These are phyloP conservation scores for Triticum dicoccoides DNA, from an alignment of 176 grass and related monocot species.

Conservation along the genomic window DNA sequence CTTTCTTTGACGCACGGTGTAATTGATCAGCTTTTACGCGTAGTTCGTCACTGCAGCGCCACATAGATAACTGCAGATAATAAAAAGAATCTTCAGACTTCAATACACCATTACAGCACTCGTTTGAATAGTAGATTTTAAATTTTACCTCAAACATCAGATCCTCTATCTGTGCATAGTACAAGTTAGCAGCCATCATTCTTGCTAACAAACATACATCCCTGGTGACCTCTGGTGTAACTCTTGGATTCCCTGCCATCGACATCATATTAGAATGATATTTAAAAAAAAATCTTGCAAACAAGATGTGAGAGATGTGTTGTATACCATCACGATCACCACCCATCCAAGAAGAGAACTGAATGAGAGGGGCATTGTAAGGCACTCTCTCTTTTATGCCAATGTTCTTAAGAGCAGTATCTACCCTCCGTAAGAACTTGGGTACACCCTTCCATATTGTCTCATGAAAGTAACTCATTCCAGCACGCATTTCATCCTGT, in stretches of 20 bases:
- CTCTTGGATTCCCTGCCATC: slow-evolving; percentile 88
- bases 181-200: slow-evolving; percentile 96
- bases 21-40: slow-evolving; percentile 57
- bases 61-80: slow-evolving; percentile 82
- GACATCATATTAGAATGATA: slow-evolving; percentile 27
- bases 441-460: slow-evolving; percentile 99
- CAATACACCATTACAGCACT: slow-evolving; percentile 9
- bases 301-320: background rate
- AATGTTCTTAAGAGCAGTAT: slow-evolving; percentile 94
- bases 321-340: slow-evolving; percentile 89
- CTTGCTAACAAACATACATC: slow-evolving; percentile 96
- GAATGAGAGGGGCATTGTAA: slow-evolving; percentile 92
- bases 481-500: slow-evolving; percentile 91
- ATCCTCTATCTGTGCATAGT: slow-evolving; percentile 96
- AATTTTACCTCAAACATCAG: slow-evolving; percentile 91
- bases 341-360: slow-evolving; percentile 99
- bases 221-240: slow-evolving; percentile 96
- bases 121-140: background rate
- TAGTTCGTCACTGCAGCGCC: slow-evolving; percentile 92
- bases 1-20: slow-evolving; percentile 68
- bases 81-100: slow-evolving; percentile 21
- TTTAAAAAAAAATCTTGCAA: background rate
- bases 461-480: slow-evolving; percentile 99
- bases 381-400: slow-evolving; percentile 89
- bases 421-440: slow-evolving; percentile 84